Conservation (phyloP, 257 asterid species). For the Voacanga thouarsii region DNA sequence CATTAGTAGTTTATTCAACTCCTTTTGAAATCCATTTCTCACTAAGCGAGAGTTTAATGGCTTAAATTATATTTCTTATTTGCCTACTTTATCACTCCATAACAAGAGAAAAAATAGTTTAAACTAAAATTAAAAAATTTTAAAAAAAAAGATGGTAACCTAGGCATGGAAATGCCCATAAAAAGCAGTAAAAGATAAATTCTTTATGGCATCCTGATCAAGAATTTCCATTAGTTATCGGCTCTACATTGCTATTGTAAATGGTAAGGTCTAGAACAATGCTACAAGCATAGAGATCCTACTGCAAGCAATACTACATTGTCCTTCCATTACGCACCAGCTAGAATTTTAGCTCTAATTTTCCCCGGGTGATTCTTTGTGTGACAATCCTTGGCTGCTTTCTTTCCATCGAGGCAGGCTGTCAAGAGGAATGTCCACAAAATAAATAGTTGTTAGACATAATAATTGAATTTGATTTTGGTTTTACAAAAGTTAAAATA, state of each 20-base stretch:
- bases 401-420: constrained; percentile 63
- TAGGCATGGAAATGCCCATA: background rate
- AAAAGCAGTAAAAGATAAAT: background rate
- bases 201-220: background rate
- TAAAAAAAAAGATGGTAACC: background rate
- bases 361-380: constrained; percentile 30
- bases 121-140: too few relatives aligned
- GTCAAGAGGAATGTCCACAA: constrained; percentile 11
- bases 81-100: background rate
- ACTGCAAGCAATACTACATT: background rate
- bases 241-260: background rate
- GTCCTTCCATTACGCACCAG: constrained; percentile 34
- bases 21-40: background rate
- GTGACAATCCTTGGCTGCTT: constrained; percentile 45
- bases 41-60: background rate
- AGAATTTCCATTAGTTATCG: background rate
- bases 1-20: background rate
- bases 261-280: background rate
- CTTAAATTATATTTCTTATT: background rate
- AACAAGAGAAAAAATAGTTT: background rate
- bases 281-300: background rate
- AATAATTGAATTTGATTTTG: background rate
- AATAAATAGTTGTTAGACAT: background rate
- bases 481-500: background rate
- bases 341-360: constrained; percentile 40